Percentiles rank a stretch among this genome's conserved stretches.
Evolutionary conservation across 106 monocot species (phyloP).

Genomic region (Hemerocallis citrina): DNA sequence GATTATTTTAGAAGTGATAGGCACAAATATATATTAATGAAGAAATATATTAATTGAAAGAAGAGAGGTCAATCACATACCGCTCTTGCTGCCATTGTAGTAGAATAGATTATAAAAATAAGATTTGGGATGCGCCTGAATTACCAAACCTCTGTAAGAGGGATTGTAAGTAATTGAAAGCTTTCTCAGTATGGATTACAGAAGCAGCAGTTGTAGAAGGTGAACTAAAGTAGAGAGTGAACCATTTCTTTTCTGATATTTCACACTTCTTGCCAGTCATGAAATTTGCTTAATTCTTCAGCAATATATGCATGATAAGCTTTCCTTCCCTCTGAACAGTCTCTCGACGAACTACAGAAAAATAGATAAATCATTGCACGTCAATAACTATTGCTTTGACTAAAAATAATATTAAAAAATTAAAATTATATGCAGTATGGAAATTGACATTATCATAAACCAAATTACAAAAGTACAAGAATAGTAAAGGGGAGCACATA

Average conservation of each 20-base stretch:
- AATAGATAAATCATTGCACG: constrained; percentile 7
- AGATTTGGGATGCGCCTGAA: constrained; percentile 40
- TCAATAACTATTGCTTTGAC: not conserved
- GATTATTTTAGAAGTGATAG: too few relatives aligned
- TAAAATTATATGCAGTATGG: not conserved
- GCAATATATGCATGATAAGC: constrained; percentile 70
- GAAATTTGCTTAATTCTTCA: constrained; percentile 56
- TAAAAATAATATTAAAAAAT: too few relatives aligned
- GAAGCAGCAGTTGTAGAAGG: constrained; percentile 82
- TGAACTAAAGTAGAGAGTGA: constrained; percentile 86
- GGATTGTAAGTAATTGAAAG: constrained; percentile 43
- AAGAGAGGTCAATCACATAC: too few relatives aligned
- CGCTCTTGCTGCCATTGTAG: too few relatives aligned
- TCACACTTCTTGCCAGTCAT: constrained; percentile 53
- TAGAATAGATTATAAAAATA: too few relatives aligned
- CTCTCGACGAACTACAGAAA: constrained; percentile 22
- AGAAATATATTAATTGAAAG: too few relatives aligned
- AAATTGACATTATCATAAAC: too few relatives aligned
- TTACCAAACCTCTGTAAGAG: constrained; percentile 44
- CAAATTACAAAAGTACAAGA: too few relatives aligned
- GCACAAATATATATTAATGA: too few relatives aligned
- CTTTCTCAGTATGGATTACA: constrained; percentile 33
- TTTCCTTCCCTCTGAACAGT: constrained; percentile 36
- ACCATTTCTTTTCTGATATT: constrained; percentile 74
- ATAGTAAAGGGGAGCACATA: too few relatives aligned